Evolutionary conservation across 352 stramenopile species (phyloP).

Genomic region (Globisporangium middletonii): DNA sequence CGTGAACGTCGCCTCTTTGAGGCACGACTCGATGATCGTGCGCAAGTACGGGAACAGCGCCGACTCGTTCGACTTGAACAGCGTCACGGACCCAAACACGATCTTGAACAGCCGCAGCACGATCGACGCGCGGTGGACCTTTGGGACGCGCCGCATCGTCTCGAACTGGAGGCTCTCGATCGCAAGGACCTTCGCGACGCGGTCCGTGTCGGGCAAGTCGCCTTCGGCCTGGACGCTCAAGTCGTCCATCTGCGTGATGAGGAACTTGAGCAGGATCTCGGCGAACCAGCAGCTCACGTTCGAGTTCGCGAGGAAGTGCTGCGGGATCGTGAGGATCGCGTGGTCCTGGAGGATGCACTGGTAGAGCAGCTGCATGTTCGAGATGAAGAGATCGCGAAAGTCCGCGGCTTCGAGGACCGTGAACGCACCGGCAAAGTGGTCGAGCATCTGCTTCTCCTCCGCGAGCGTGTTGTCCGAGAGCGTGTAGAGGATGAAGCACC

Average conservation of each 20-base stretch:
- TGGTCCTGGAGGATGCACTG: slow-evolving; percentile 92
- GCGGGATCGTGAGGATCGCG: slow-evolving; percentile 91
- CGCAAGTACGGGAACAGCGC: slow-evolving; percentile 92
- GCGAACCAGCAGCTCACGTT: slow-evolving; percentile 93
- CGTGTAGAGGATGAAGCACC: slow-evolving; percentile 92
- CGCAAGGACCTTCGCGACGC: slow-evolving; percentile 66
- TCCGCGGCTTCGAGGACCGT: slow-evolving; percentile 94
- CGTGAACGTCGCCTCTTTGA: slow-evolving; percentile 88
- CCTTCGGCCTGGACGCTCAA: slow-evolving; percentile 80
- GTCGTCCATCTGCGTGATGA: slow-evolving; percentile 93
- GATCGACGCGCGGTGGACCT: slow-evolving; percentile 76
- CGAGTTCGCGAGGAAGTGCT: slow-evolving; percentile 93
- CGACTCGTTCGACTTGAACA: slow-evolving; percentile 96
- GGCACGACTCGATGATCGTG: slow-evolving; percentile 91
- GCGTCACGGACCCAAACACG: slow-evolving; percentile 93
- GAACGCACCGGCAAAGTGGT: slow-evolving; percentile 96
- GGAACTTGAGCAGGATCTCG: slow-evolving; percentile 92
- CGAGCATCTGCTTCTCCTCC: slow-evolving; percentile 94
- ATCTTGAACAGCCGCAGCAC: slow-evolving; percentile 94
- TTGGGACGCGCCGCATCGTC: slow-evolving; percentile 62
- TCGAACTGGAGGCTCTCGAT: slow-evolving; percentile 75
- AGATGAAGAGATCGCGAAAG: slow-evolving; percentile 88
- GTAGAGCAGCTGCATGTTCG: slow-evolving; percentile 89
- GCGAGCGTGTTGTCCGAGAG: slow-evolving; percentile 81
- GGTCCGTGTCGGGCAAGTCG: slow-evolving; percentile 72